Base-by-base conservation (phyloP, 208 protist species). In the Trypanosoma mega region DNA sequence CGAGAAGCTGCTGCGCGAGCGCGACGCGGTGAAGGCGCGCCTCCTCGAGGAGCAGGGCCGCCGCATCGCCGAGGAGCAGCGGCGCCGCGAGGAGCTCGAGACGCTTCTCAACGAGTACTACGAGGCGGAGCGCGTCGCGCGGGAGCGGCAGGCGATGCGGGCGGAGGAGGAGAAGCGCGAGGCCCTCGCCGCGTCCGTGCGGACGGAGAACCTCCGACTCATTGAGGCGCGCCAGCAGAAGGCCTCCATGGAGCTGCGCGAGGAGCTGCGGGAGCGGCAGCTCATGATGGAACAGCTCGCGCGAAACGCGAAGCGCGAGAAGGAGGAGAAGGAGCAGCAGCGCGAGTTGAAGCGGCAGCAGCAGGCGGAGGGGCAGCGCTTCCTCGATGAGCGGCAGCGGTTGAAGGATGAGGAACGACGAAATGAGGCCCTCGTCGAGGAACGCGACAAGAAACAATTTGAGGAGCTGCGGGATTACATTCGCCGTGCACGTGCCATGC, bases 21-120 rank as follows among this genome's bases (percentile, higher is more conserved):
- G 76, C 29, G 87, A 94, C 39, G 69, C 74, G 16, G 75, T 80
- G 11, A 91, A 93, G 74, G 70, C 79, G 9, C 76, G 78, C 47
- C 80, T 93, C 30, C 66, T 94, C 33, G 85, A 93, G 51, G 79
- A 90, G 68, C 91, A 96, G 58, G 78, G 87, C 59, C 55, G 68
- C 20, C 78, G 78, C 37, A 96, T 96, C 36, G 74, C 75, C 6
- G 83, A 90, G 37, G 91, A 96, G 76, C 72, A 84, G 59, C 41
- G 55, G 43, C 92, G 90, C 68, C 90, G 93, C 66, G 58, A 83
- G 18, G 87, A 96, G 72, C 76, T 94, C 11, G 87, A 96, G 70
- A 69, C 37, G 57, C 75, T 96, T 21, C 61, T 96, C 34, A 78
- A 87, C 60, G 86, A 97, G 62, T 95, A 95, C 76, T 93, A 97